These are phyloP conservation scores for Lepidium didymum DNA, from an alignment of 345 rosid species.

Conservation along the genomic window DNA sequence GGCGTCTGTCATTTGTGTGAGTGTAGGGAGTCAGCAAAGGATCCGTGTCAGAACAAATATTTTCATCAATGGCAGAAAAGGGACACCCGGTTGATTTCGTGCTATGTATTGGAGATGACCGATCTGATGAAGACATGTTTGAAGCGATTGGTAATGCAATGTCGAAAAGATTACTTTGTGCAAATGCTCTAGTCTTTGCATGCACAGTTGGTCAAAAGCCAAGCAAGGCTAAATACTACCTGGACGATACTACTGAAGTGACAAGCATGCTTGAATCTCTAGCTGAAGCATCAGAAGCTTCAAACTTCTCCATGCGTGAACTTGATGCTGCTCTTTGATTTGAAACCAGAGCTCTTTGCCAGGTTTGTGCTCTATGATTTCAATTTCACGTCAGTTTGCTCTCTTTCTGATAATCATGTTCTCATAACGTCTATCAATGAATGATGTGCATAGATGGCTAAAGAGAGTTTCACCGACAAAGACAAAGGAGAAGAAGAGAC, in stretches of 20 bases:
- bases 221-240: conserved; percentile 89
- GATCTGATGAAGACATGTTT: conserved; percentile 38
- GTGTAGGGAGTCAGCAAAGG: conserved; percentile 37
- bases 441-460: conserved; percentile 23
- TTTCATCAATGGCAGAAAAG: conserved; percentile 28
- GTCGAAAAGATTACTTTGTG: conserved; percentile 24
- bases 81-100: conserved; percentile 33
- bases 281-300: conserved; percentile 30
- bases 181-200: conserved; percentile 41
- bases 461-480: background rate
- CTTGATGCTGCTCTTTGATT: conserved; percentile 24
- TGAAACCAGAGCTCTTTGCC: conserved; percentile 7
- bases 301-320: conserved; percentile 25
- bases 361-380: conserved; percentile 10
- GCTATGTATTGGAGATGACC: conserved; percentile 33
- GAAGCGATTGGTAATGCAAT: conserved; percentile 35
- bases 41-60: conserved; percentile 30
- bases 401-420: background rate
- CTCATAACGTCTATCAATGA: background rate
- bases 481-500: conserved; percentile 12
- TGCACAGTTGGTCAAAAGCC: conserved; percentile 97
- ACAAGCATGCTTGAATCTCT: conserved; percentile 36
- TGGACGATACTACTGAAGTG: conserved; percentile 36
- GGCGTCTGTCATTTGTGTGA: background rate
- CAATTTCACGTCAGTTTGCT: background rate